Evolutionary conservation across 495 filamentous ascomycete species (phyloP).

Genomic region (Podospora comata): DNA sequence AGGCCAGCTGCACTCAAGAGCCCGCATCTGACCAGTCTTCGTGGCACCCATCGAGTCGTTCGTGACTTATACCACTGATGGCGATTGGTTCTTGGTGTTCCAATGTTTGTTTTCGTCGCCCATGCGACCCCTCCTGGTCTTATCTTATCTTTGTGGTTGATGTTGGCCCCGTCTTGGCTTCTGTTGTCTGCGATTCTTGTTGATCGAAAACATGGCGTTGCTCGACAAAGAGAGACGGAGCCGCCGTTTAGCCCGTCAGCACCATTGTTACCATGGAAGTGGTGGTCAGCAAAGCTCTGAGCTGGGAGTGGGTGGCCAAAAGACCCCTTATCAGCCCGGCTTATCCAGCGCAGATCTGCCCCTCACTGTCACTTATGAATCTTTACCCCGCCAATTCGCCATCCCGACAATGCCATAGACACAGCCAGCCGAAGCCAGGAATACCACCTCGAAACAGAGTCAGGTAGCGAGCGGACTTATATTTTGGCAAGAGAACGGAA

Average conservation of each 20-base stretch:
- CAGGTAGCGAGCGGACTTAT: not conserved
- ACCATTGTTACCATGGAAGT: not conserved
- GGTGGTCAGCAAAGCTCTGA: conserved; percentile 5
- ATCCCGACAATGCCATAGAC: not conserved
- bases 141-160: conserved; percentile 5
- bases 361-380: not conserved
- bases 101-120: conserved; percentile 2
- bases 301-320: not conserved
- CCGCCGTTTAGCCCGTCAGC: not conserved
- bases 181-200: not conserved
- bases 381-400: conserved; percentile 3
- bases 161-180: not conserved
- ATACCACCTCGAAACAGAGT: not conserved
- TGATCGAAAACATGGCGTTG: not conserved
- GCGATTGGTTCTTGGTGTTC: conserved; percentile 22
- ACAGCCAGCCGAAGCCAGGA: not conserved
- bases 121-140: conserved; percentile 2
- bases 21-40: conserved; percentile 24
- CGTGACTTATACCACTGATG: conserved; percentile 17
- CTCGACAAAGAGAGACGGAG: not conserved
- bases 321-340: not conserved
- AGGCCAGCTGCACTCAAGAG: conserved; percentile 6
- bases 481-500: not conserved
- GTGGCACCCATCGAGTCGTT: conserved; percentile 21
- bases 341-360: not conserved